Evolutionary conservation across 345 rosid species (phyloP).

Genomic region (Xanthoceras sorbifolium): DNA sequence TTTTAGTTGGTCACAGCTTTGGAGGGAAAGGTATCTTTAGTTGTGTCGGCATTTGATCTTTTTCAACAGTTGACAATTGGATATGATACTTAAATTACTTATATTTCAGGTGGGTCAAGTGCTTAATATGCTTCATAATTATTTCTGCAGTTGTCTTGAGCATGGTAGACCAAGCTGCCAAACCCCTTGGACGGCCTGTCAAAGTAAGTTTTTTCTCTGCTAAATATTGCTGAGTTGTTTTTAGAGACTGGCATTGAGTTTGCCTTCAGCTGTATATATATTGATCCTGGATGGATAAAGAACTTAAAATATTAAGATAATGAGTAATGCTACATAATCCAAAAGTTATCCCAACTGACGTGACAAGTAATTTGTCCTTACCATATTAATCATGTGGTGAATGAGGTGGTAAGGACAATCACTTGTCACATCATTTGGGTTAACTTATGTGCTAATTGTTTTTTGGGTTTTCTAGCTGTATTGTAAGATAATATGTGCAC

Average conservation of each 20-base stretch:
- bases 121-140: conserved; percentile 28
- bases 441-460: no score
- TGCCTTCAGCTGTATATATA: conserved; percentile 3
- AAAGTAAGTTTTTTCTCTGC: conserved; percentile 48
- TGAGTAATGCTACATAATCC: no score
- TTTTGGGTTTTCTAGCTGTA: no score
- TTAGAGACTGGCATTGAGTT: conserved; percentile 19
- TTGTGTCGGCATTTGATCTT: not conserved
- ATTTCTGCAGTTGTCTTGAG: conserved; percentile 76
- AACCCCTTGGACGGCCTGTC: conserved; percentile 95
- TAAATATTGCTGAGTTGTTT: conserved; percentile 13
- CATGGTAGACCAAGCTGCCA: conserved; percentile 97
- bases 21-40: conserved; percentile 85
- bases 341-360: no score
- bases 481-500: not conserved
- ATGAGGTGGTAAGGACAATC: no score
- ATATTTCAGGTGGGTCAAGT: conserved; percentile 24
- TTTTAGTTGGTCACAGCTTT: conserved; percentile 95
- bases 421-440: no score
- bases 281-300: not conserved
- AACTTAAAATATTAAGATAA: no score
- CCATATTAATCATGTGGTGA: no score
- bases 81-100: conserved; percentile 10
- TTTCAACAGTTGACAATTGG: not conserved
- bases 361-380: no score